These are phyloP conservation scores for Amphibolis antarctica DNA, from an alignment of 106 monocot species.

Conservation along the genomic window DNA sequence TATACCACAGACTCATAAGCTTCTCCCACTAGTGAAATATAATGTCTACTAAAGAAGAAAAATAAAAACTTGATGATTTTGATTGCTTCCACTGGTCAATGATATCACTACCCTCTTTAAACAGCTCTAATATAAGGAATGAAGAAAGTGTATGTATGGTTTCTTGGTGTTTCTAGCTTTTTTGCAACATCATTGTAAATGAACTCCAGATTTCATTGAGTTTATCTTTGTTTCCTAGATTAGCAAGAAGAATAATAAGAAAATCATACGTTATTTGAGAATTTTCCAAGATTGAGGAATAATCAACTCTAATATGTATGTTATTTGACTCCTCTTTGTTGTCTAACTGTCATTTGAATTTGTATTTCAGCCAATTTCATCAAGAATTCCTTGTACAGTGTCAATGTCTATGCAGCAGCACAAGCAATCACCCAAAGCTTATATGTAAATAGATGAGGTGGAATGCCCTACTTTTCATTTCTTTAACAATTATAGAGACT, in stretches of 20 bases:
- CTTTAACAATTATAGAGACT: constrained; percentile 41
- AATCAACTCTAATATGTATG: constrained; percentile 41
- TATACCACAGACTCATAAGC: constrained; percentile 34
- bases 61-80: constrained; percentile 39
- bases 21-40: constrained; percentile 42
- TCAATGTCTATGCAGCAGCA: constrained; percentile 55
- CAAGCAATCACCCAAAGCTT: constrained; percentile 78
- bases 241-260: constrained; percentile 60
- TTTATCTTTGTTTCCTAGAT: constrained; percentile 55
- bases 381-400: constrained; percentile 45
- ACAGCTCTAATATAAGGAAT: constrained; percentile 38
- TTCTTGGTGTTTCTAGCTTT: constrained; percentile 70
- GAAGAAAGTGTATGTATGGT: constrained; percentile 62
- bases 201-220: constrained; percentile 84
- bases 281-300: constrained; percentile 30
- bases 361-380: constrained; percentile 53
- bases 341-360: constrained; percentile 37
- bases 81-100: constrained; percentile 74
- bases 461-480: constrained; percentile 46
- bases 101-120: constrained; percentile 71
- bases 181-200: constrained; percentile 41
- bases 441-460: constrained; percentile 76
- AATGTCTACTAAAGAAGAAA: constrained; percentile 38
- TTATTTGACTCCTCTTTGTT: constrained; percentile 42
- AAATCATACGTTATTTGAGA: constrained; percentile 82